phyloP scores from a whole-genome alignment of 1,284 basidiomycete genomes.

The Ceratobasidium sp. region DNA sequence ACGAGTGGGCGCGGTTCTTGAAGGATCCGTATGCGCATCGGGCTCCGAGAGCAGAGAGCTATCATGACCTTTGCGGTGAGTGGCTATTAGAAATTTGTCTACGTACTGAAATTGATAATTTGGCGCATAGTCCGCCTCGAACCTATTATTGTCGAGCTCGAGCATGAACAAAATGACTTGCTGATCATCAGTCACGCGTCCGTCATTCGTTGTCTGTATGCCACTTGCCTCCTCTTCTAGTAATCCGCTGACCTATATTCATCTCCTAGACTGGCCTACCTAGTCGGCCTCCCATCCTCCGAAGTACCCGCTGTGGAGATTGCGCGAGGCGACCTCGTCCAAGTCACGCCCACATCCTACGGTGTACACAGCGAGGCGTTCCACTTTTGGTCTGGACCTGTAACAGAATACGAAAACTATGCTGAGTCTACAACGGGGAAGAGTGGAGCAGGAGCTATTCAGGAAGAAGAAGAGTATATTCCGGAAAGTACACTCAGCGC shows the following conservation, averaged over 20 bases:
- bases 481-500: not conserved
- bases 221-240: slow-evolving; percentile 55
- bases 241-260: slow-evolving; percentile 46
- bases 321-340: slow-evolving; percentile 88
- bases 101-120: slow-evolving; percentile 15
- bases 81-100: slow-evolving; percentile 35
- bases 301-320: slow-evolving; percentile 98
- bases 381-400: slow-evolving; percentile 91
- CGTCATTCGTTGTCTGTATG: slow-evolving; percentile 91
- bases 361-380: slow-evolving; percentile 89
- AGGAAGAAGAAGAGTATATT: slow-evolving; percentile 6
- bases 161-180: slow-evolving; percentile 82
- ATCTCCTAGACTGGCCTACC: slow-evolving; percentile 72
- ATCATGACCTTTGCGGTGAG: slow-evolving; percentile 85
- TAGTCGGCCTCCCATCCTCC: slow-evolving; percentile 93
- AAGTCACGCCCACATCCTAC: slow-evolving; percentile 90
- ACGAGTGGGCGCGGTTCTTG: slow-evolving; percentile 93
- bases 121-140: slow-evolving; percentile 74
- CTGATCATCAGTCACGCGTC: slow-evolving; percentile 89
- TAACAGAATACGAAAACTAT: slow-evolving; percentile 80
- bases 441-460: not conserved
- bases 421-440: slow-evolving; percentile 75
- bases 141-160: slow-evolving; percentile 85
- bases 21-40: slow-evolving; percentile 95
- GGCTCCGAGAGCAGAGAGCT: slow-evolving; percentile 92